Evolutionary conservation across 768 basidiomycete species (phyloP).

Genomic region (Tulasnella sp.): DNA sequence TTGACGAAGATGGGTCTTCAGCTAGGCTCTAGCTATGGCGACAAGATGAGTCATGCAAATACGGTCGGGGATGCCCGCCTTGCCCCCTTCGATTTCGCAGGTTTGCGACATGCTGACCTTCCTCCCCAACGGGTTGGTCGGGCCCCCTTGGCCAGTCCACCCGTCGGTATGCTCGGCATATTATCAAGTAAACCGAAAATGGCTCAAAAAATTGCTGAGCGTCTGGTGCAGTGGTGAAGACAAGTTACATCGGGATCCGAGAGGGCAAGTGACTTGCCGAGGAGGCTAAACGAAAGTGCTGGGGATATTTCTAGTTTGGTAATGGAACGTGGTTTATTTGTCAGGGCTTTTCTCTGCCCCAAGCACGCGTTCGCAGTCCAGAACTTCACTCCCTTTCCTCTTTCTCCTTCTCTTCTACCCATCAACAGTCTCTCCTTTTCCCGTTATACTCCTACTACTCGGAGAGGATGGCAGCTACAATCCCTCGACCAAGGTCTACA

Average conservation of each 20-base stretch:
- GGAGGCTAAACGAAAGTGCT: background rate
- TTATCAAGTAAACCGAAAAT: background rate
- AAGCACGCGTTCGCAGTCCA: background rate
- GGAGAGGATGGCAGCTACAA: background rate
- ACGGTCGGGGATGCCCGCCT: background rate
- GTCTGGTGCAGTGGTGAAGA: background rate
- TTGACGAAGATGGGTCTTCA: no score
- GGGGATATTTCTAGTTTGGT: background rate
- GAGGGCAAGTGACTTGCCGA: background rate
- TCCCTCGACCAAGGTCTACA: background rate
- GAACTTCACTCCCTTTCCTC: background rate
- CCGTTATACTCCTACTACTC: background rate
- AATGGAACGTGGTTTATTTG: constrained; percentile 2
- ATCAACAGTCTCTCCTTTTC: background rate
- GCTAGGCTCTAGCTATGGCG: no score
- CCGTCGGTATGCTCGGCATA: background rate
- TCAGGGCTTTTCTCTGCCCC: background rate
- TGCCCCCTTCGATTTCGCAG: background rate
- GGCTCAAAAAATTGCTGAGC: background rate
- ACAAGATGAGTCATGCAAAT: background rate
- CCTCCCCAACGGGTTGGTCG: background rate
- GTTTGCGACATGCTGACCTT: background rate
- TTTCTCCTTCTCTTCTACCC: background rate
- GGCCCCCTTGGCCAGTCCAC: background rate
- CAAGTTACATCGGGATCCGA: background rate